A percentile compares a stretch with the other conserved stretches of the same genome.
phyloP scores from a whole-genome alignment of 345 rosid genomes.

The Dipteronia sinensis region DNA sequence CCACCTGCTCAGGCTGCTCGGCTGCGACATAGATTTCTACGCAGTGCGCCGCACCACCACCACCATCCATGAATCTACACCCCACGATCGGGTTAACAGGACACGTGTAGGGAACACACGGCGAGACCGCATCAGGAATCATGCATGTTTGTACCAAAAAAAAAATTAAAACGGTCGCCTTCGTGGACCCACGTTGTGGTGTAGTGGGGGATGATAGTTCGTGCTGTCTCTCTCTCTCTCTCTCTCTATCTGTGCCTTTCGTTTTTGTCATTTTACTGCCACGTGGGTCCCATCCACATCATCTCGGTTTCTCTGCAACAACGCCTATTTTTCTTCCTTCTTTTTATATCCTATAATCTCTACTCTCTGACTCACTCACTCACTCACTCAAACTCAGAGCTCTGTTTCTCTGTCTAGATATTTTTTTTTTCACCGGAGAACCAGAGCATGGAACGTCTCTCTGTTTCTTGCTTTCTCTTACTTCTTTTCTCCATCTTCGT shows the following conservation, averaged over 20 bases:
- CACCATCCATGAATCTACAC: not conserved
- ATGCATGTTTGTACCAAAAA: not conserved
- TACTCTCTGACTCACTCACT: not conserved
- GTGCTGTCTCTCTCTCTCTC: not conserved
- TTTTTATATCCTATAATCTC: not conserved
- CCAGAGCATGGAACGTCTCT: slow-evolving; percentile 33
- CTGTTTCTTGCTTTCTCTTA: not conserved
- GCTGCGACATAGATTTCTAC: no score
- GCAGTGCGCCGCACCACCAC: slow-evolving; percentile 2
- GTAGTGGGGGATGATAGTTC: not conserved
- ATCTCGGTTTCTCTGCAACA: slow-evolving; percentile 4
- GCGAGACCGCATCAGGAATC: not conserved
- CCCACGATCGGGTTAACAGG: not conserved
- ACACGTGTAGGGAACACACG: not conserved
- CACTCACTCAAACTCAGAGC: not conserved
- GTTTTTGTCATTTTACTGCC: slow-evolving; percentile 18
- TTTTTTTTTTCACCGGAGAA: not conserved
- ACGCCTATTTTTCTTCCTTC: not conserved
- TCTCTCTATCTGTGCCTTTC: not conserved
- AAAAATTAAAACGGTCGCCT: slow-evolving; percentile 14
- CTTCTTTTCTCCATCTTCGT: slow-evolving; percentile 17
- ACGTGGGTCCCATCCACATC: slow-evolving; percentile 14
- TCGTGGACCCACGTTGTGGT: slow-evolving; percentile 7
- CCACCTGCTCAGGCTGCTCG: no score
- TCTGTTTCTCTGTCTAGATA: not conserved